These are phyloP conservation scores for Mycosphaerella sp. DNA, from an alignment of 2,329 filamentous ascomycete genomes.

Conservation along the genomic window DNA sequence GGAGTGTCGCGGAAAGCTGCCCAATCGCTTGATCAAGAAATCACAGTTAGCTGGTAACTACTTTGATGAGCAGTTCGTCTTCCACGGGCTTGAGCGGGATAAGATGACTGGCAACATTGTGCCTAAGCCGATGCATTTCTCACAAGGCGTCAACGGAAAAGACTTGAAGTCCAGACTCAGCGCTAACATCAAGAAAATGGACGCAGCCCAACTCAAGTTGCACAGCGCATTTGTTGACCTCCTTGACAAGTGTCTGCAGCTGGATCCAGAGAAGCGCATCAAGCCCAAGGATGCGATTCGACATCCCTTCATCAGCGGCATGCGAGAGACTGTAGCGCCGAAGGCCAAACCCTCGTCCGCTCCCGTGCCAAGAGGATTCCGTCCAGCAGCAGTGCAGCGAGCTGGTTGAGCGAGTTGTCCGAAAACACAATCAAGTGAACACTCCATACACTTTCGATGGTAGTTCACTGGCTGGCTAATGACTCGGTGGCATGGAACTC, in stretches of 20 bases:
- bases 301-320: conserved; percentile 68
- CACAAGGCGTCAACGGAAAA: conserved; percentile 55
- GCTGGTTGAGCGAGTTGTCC: conserved; percentile 13
- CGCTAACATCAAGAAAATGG: conserved; percentile 61
- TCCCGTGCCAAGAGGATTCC: conserved; percentile 8
- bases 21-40: conserved; percentile 78
- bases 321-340: conserved; percentile 10
- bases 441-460: neutral
- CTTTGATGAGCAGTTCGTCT: conserved; percentile 64
- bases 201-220: conserved; percentile 67
- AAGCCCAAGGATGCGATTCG: conserved; percentile 78
- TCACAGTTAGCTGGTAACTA: conserved; percentile 70
- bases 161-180: conserved; percentile 77
- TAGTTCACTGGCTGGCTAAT: neutral
- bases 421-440: neutral
- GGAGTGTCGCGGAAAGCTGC: conserved; percentile 90
- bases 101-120: conserved; percentile 78
- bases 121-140: conserved; percentile 58
- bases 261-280: conserved; percentile 90
- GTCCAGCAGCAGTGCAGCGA: conserved; percentile 18
- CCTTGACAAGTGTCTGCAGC: conserved; percentile 75
- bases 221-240: conserved; percentile 79
- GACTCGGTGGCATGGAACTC: no score
- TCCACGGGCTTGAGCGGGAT: conserved; percentile 78
- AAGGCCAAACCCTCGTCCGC: conserved; percentile 14